Evolutionary conservation across 169 alveolate genomes (phyloP), one percentile per base, ranked within the genome.

Genomic region (Cryptosporidium andersoni): DNA sequence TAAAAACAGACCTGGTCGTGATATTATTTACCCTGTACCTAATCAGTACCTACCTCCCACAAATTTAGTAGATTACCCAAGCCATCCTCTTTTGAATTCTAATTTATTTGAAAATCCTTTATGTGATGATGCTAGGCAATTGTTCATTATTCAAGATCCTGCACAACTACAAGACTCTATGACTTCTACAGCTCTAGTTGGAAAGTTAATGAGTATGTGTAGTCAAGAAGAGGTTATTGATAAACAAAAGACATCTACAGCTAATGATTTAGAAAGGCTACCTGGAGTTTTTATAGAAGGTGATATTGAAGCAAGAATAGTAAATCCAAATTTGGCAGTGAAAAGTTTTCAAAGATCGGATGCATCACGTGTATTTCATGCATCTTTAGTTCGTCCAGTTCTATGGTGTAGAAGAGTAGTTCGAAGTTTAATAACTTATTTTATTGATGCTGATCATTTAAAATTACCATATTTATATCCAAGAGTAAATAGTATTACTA

Each of bases 401-500:
- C 89, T 89, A 6, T 91, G 95, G 95, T 93, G 96, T 55, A 93
- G 96, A 37, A 89, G 94, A 63, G 91, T 95, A 7, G 90, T 93
- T 47, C 90, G 90, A 60, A 89, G 90, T 51, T 80, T 91, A 11
- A 80, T 93, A 40, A 88, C 90, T 49, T 90, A 92, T 81, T 88
- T 88, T 58, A 89, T 90, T 37, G 95, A 92, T 45, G 96, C 95
- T 1, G 96, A 93, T 64, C 43, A 80, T 12, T 52, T 39, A 51
- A 51, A 9, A n/a, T 89, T 91, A 65, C 62, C 82, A 8, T 89
- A 91, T 60, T 80, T 92, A 36, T 74, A 74, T 39, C 42, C 11
- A n/a, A 56, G 40, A 11, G 62, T 60, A 64, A 49, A 74, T 64
- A 88, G 89, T n/a, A 25, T 25, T 25, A 25, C 25, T 25, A n/a